A percentile compares a stretch with the other conserved stretches of the same genome.
phyloP scores from a whole-genome alignment of 164 flowering plant species.

The Aristolochia fimbriata region DNA sequence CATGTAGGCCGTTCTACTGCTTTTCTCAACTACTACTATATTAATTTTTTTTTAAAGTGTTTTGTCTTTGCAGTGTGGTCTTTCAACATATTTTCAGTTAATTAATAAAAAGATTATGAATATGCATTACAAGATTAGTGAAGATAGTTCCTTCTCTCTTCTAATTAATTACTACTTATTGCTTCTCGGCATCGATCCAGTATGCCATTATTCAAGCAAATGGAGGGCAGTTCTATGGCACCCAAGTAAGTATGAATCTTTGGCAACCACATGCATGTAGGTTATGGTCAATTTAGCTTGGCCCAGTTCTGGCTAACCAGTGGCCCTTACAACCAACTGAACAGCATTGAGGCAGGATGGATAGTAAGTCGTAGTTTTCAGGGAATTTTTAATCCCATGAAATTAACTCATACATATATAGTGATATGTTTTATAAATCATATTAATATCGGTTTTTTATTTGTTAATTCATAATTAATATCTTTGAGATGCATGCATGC shows the following conservation, averaged over 20 bases:
- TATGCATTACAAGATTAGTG: too few species aligned
- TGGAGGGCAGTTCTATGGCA: conserved; percentile 60
- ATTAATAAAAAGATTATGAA: too few species aligned
- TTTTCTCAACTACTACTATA: too few species aligned
- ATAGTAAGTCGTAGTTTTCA: conserved; percentile 32
- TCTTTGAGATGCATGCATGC: neutral
- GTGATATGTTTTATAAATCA: too few species aligned
- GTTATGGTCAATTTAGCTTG: conserved; percentile 60
- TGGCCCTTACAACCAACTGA: conserved; percentile 48
- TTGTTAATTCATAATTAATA: neutral
- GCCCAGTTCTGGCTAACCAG: conserved; percentile 92
- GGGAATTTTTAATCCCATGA: neutral
- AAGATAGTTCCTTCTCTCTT: too few species aligned
- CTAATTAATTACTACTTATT: too few species aligned
- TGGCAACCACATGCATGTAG: conserved; percentile 73
- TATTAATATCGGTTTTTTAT: too few species aligned
- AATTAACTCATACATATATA: too few species aligned
- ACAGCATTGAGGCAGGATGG: conserved; percentile 98
- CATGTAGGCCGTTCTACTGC: too few species aligned
- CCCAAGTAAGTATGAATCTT: conserved; percentile 84
- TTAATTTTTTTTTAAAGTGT: too few species aligned
- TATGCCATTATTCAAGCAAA: neutral
- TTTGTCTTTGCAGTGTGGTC: too few species aligned
- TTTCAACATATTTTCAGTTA: too few species aligned
- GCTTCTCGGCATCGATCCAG: neutral